These are phyloP conservation scores for Spergularia bocconei DNA, from an alignment of 148 eudicot genomes.

Conservation along the genomic window DNA sequence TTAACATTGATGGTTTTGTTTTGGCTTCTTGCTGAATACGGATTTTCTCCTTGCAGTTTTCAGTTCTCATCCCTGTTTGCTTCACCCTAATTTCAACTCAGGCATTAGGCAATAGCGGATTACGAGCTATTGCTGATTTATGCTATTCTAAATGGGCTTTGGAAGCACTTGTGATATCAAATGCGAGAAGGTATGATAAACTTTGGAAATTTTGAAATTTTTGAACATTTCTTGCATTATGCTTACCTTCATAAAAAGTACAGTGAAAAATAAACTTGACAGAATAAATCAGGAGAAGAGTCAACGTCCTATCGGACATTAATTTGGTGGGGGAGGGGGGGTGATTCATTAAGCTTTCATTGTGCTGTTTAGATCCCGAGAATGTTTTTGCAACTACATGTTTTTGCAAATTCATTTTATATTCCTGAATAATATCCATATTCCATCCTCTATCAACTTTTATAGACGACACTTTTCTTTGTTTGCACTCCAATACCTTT, in stretches of 20 bases:
- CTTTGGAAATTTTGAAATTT: not conserved
- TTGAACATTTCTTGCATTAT: too few species aligned
- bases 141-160: slow-evolving; percentile 94
- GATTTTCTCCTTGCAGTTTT: slow-evolving; percentile 46
- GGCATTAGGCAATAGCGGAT: slow-evolving; percentile 30
- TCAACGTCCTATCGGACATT: too few species aligned
- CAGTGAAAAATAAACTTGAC: too few species aligned
- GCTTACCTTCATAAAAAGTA: too few species aligned
- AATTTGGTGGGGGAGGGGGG: not conserved
- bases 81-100: slow-evolving; percentile 69
- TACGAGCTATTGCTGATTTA: slow-evolving; percentile 47
- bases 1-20: slow-evolving; percentile 11
- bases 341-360: not conserved
- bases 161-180: slow-evolving; percentile 90
- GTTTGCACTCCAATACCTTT: too few species aligned
- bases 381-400: too few species aligned
- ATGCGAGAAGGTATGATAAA: slow-evolving; percentile 48
- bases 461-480: too few species aligned
- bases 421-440: too few species aligned
- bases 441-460: too few species aligned
- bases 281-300: too few species aligned
- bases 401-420: too few species aligned
- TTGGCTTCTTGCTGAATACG: slow-evolving; percentile 19
- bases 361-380: not conserved
- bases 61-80: slow-evolving; percentile 76